Conservation (phyloP, 352 stramenopile species). For the Phytophthora melonis region DNA sequence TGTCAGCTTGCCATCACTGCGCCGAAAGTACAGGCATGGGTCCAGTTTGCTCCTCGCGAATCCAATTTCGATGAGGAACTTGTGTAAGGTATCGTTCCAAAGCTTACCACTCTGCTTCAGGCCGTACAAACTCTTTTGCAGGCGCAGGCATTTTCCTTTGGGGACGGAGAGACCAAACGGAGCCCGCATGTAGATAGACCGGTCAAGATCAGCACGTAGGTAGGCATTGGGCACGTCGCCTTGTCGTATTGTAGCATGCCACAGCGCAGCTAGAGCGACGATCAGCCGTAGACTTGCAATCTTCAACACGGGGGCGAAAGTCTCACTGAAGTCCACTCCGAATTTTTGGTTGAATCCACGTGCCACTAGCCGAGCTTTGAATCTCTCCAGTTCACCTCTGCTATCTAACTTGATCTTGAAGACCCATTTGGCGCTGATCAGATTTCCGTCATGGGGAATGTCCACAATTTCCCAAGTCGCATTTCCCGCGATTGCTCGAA, state of each 20-base stretch:
- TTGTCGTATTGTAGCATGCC: not conserved
- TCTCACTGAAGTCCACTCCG: no score
- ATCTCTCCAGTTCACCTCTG: no score
- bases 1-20: not conserved
- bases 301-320: not conserved
- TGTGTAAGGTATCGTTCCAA: not conserved
- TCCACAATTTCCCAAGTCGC: no score
- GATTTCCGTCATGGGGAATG: no score
- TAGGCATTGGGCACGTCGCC: constrained; percentile 7
- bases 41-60: not conserved
- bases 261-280: not conserved
- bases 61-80: not conserved
- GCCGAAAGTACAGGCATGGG: constrained; percentile 5
- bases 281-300: not conserved
- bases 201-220: not conserved
- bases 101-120: not conserved
- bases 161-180: not conserved
- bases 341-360: no score
- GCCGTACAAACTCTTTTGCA: not conserved
- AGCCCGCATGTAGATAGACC: not conserved
- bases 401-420: no score
- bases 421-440: no score
- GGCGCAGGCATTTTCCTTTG: not conserved
- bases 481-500: no score
- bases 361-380: no score